Evolutionary conservation across 2,329 filamentous ascomycete genomes (phyloP), one percentile per base, ranked within the genome.

Genomic region (Botrytis aclada): DNA sequence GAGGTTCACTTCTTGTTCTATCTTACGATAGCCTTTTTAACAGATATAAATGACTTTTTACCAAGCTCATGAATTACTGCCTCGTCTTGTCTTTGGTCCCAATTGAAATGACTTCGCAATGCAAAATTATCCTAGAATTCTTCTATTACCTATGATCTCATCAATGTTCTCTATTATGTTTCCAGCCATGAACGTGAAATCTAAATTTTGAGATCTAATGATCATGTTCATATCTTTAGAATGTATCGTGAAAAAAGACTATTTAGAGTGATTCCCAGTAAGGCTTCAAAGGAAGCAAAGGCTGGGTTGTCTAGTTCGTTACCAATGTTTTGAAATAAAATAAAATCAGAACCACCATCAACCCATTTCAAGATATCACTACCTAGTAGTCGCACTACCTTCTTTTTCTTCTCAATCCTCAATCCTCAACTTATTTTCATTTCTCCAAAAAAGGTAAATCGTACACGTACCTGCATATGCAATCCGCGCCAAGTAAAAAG

Each of bases 1-100:
- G 69, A 71, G 8, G 22, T 71, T 71, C 69, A 64, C n/a, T 71
- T 71, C 69, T 71, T 71, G 45, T 71, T 71, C 69, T 71, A 56
- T 71, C 69, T 56, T 18, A 25, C 3, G 34, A n/a, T 71, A 71
- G 69, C 69, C n/a, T 32, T 65, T 56, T 65, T 65, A 56, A 51
- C 18, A 71, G 37, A 71, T 65, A 71, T 25, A 65, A 56, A 71
- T 54, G n/a, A 18, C 34, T 60, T 47, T 51, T 63, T 32, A 10
- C 34, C 39, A 47, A 39, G 9, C 18, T 45, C 29, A 25, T 66
- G n/a, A n/a, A 51, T 12, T 22, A 47, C 37, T 56, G 16, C 3
- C 45, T 29, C 51, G n/a, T 29, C n/a, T 29, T 8, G 20, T 29
- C 9, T 37, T 37, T 37, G 22, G 25, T 22, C 29, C 37, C n/a